phyloP scores from a whole-genome alignment of 2,329 filamentous ascomycete species.

The Orbilia blumenaviensis region DNA sequence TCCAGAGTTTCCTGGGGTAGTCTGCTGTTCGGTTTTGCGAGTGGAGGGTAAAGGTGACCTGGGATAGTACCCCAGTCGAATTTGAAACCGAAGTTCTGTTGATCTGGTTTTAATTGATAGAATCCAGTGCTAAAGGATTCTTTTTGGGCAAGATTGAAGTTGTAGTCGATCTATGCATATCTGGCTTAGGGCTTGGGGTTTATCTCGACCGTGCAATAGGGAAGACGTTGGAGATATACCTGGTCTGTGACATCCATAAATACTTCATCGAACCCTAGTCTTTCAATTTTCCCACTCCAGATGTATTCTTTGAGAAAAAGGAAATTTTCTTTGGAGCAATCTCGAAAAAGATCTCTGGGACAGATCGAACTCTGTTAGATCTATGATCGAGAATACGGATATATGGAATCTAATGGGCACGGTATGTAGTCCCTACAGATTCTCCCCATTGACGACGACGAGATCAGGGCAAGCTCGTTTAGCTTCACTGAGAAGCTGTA shows the following conservation, averaged over 20 bases:
- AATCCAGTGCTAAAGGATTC: slow-evolving; percentile 73
- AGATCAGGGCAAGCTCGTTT: slow-evolving; percentile 82
- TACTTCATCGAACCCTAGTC: slow-evolving; percentile 90
- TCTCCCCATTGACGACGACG: slow-evolving; percentile 85
- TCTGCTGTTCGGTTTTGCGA: slow-evolving; percentile 45
- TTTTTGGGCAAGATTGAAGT: slow-evolving; percentile 66
- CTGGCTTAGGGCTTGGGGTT: background rate
- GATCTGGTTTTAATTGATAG: slow-evolving; percentile 76
- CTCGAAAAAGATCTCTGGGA: slow-evolving; percentile 72
- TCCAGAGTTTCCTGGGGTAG: slow-evolving; percentile 53
- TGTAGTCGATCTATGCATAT: slow-evolving; percentile 76
- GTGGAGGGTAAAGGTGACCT: slow-evolving; percentile 70
- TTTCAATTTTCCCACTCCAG: slow-evolving; percentile 81
- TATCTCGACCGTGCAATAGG: too few relatives aligned
- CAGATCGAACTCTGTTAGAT: background rate
- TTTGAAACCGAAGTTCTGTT: slow-evolving; percentile 80
- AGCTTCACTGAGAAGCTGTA: slow-evolving; percentile 85
- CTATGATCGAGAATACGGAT: background rate
- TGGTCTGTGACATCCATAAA: slow-evolving; percentile 83
- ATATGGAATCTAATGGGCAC: background rate
- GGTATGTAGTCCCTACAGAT: slow-evolving; percentile 66
- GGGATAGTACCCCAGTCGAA: slow-evolving; percentile 77
- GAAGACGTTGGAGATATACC: background rate
- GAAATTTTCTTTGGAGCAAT: slow-evolving; percentile 84
- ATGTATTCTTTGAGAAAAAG: slow-evolving; percentile 75